Conservation (phyloP, 2,329 filamentous ascomycete species). For the Parascedosporium putredinis region DNA sequence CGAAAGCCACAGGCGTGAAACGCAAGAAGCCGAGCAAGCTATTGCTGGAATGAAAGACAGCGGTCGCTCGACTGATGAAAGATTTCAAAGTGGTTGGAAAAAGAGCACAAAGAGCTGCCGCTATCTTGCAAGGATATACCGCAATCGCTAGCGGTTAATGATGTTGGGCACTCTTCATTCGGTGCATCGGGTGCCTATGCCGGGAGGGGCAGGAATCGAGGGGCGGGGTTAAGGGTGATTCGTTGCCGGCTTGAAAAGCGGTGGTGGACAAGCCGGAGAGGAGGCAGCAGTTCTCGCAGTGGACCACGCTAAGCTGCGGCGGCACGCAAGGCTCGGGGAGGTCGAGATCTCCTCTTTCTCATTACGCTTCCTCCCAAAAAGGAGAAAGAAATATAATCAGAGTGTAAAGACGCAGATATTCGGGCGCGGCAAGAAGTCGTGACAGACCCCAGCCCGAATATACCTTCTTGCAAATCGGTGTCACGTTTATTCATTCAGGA, state of each 20-base stretch:
- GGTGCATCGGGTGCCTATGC: constrained; percentile 1
- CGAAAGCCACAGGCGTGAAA: too few species aligned
- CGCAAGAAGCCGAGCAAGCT: background rate
- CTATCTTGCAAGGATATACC: background rate
- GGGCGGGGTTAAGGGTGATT: background rate
- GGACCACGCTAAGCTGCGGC: too few species aligned
- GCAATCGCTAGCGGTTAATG: background rate
- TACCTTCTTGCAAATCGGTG: too few species aligned
- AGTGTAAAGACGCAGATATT: too few species aligned
- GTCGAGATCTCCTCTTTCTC: too few species aligned
- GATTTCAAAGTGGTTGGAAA: background rate
- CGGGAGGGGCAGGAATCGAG: background rate
- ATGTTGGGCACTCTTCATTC: background rate
- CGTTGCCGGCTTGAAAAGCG: background rate
- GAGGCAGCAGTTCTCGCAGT: too few species aligned
- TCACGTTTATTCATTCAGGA: too few species aligned
- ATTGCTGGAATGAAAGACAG: background rate
- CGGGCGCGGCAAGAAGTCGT: too few species aligned
- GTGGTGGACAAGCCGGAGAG: background rate
- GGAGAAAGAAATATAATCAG: too few species aligned
- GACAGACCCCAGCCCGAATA: too few species aligned
- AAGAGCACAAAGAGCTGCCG: background rate
- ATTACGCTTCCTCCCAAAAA: too few species aligned
- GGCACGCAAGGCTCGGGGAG: background rate
- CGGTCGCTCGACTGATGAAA: background rate